Base-by-base conservation (phyloP, 2,329 filamentous ascomycete species). In the Colletotrichum sp. region DNA sequence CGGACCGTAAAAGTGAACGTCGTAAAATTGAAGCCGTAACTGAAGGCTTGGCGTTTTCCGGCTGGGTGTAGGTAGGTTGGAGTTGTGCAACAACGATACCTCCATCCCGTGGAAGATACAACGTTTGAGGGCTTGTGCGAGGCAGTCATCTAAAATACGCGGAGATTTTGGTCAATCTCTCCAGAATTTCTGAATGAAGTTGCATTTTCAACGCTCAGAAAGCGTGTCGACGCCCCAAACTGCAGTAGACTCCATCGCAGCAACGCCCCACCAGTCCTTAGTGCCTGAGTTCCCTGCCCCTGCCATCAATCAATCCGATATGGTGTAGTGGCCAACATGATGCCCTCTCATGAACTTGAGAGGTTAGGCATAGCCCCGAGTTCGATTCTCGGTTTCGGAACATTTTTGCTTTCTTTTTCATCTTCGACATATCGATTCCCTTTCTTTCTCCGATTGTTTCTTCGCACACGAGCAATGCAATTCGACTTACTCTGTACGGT, bases 311-410 rank as follows among this genome's bases (percentile, higher is more conserved):
- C 8, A 57, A 57, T 73, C 66, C 71, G 71, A 73, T 73, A 73
- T 73, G 71, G 66, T 73, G 71, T 73, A 73, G 71, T 73, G 71
- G 71, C 71, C 66, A 73, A 73, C 71, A 73, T 73, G 71, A 73
- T 73, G 71, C 71, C 71, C 71, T 74, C 67, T 71, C 59, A 71
- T 30, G 5, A 21, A 10, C 26, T 0, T 52, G 72, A 30, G 69
- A 65, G 68, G 67, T 65, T 71, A 65, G 57, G 49, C 67, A 74
- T 59, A 71, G 72, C 72, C 59, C 67, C 72, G 72, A 71, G 67
- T 65, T 64, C 72, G 72, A 74, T 74, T 74, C 72, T 74, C 67
- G 67, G 72, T 71, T 65, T 74, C 67, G 72, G 68, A 74, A 71
- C 8, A 1, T 34, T 13, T 26, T 34, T 5, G 26, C 2, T 1